phyloP scores from a whole-genome alignment of 2,329 filamentous ascomycete species.

The Curvularia eragrostidis region DNA sequence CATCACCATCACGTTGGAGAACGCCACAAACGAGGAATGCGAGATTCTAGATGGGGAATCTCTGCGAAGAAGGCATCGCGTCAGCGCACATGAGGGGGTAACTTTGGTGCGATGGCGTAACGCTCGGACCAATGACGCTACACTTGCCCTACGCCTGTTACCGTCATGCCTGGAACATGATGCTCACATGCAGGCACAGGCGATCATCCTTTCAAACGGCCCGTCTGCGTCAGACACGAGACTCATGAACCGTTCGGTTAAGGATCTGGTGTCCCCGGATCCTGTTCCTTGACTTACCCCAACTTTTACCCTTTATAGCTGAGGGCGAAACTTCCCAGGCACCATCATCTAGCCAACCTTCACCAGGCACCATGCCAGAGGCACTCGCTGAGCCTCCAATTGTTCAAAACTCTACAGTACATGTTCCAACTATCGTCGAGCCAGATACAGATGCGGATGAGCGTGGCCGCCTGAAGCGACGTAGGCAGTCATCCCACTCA shows the following conservation, averaged over 20 bases:
- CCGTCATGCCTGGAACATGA: conserved; percentile 22
- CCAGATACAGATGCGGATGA: conserved; percentile 45
- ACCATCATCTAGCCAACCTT: conserved; percentile 4
- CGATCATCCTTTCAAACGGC: conserved; percentile 26
- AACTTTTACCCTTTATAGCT: conserved; percentile 18
- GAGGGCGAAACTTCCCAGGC: conserved; percentile 8
- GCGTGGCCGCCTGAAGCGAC: conserved; percentile 44
- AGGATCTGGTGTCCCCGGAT: conserved; percentile 10
- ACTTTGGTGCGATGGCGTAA: background rate
- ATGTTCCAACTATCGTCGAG: conserved; percentile 49
- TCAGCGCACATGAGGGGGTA: conserved; percentile 2
- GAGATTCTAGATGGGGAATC: background rate
- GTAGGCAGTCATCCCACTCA: conserved; percentile 39
- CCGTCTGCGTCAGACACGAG: conserved; percentile 22
- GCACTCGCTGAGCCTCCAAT: background rate
- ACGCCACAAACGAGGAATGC: too few relatives aligned
- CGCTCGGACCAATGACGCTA: conserved; percentile 20
- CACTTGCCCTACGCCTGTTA: conserved; percentile 9
- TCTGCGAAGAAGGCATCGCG: background rate
- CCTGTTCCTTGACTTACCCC: background rate
- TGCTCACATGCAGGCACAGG: conserved; percentile 25
- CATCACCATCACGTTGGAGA: too few relatives aligned
- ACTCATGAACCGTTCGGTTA: conserved; percentile 31
- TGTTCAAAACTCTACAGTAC: conserved; percentile 48
- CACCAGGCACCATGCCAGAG: conserved; percentile 11